phyloP scores from a whole-genome alignment of 2,329 filamentous ascomycete species.

The Pseudofabraea citricarpa region DNA sequence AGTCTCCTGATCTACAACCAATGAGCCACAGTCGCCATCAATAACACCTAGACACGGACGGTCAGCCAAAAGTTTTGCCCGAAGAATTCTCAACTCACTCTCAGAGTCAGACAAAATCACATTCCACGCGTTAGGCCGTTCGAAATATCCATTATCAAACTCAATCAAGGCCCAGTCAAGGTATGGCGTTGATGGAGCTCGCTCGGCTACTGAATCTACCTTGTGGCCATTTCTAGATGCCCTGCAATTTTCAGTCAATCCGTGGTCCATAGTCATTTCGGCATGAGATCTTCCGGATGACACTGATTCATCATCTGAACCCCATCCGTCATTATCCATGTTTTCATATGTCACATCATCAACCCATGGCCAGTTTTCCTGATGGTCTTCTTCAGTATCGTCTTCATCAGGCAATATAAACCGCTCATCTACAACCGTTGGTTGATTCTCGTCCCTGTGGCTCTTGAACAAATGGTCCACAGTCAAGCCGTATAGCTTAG shows the following conservation, averaged over 20 bases:
- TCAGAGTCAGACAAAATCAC: too few relatives aligned
- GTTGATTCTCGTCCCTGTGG: neutral
- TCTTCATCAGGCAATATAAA: neutral
- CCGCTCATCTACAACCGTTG: neutral
- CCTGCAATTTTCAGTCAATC: neutral
- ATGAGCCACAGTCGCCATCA: constrained; percentile 9
- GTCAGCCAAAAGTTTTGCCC: too few relatives aligned
- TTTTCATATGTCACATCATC: constrained; percentile 8
- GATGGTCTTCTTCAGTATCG: neutral
- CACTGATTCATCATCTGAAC: constrained; percentile 2
- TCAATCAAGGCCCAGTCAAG: constrained; percentile 11
- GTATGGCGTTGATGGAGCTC: constrained; percentile 4
- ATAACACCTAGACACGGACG: constrained; percentile 1
- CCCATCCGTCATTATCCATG: constrained; percentile 1
- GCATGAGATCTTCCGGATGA: neutral
- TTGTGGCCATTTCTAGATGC: constrained; percentile 4
- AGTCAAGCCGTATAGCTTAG: constrained; percentile 8
- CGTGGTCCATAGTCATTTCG: neutral
- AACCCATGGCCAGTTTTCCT: constrained; percentile 2
- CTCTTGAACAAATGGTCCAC: constrained; percentile 5
- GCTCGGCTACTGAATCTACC: neutral
- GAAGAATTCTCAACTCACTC: too few relatives aligned
- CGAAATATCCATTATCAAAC: constrained; percentile 7
- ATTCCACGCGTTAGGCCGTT: constrained; percentile 7
- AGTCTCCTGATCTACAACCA: constrained; percentile 6